phyloP scores from a whole-genome alignment of 2,329 filamentous ascomycete species.

The Exophiala spinifera region DNA sequence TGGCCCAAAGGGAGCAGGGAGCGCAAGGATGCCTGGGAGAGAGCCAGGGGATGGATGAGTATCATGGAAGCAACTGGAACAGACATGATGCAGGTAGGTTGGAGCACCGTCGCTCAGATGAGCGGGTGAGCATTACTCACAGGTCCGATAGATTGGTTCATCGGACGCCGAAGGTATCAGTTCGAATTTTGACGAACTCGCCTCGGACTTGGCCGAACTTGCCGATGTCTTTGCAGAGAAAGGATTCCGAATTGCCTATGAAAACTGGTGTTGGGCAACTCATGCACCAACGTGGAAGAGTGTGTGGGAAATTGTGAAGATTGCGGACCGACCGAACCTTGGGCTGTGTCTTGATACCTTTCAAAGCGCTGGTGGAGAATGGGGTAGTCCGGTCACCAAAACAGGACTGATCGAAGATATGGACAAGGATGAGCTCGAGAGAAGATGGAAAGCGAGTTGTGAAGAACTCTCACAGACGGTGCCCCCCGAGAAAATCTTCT shows the following conservation, averaged over 20 bases:
- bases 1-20: slow-evolving; percentile 60
- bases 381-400: slow-evolving; percentile 65
- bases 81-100: slow-evolving; percentile 64
- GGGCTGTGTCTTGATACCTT: slow-evolving; percentile 77
- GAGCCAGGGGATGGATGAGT: slow-evolving; percentile 64
- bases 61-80: slow-evolving; percentile 70
- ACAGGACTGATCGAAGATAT: slow-evolving; percentile 60
- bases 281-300: slow-evolving; percentile 66
- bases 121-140: not conserved
- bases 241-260: slow-evolving; percentile 65
- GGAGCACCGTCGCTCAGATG: too few species aligned
- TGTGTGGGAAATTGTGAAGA: slow-evolving; percentile 65
- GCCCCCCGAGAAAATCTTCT: slow-evolving; percentile 67
- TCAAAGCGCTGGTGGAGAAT: slow-evolving; percentile 70
- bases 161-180: slow-evolving; percentile 62
- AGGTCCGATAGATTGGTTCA: slow-evolving; percentile 50
- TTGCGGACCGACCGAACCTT: slow-evolving; percentile 62
- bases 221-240: slow-evolving; percentile 59
- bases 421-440: slow-evolving; percentile 50
- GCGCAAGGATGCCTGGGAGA: slow-evolving; percentile 59
- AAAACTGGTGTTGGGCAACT: slow-evolving; percentile 81
- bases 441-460: slow-evolving; percentile 54
- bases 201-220: slow-evolving; percentile 61
- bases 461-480: slow-evolving; percentile 56
- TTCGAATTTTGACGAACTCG: slow-evolving; percentile 50